Evolutionary conservation across 2,329 filamentous ascomycete genomes (phyloP).

Genomic region (Colletotrichum horii): DNA sequence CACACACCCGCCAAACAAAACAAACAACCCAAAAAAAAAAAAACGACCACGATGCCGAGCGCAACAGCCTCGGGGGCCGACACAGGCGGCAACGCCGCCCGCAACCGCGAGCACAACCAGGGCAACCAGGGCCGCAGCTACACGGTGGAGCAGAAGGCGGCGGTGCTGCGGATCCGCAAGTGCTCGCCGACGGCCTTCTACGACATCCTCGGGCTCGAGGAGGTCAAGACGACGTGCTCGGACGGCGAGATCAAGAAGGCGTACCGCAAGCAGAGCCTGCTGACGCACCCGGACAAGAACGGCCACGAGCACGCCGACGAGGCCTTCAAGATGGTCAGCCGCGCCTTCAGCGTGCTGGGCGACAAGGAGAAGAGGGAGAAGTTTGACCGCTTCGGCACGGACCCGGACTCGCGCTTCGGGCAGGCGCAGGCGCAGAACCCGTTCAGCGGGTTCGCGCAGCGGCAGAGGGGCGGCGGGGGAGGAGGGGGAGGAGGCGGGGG

Average conservation of each 20-base stretch:
- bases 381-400: conserved; percentile 87
- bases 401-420: conserved; percentile 88
- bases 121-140: conserved; percentile 78
- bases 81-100: conserved; percentile 46
- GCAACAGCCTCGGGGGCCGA: conserved; percentile 62
- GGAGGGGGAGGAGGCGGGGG: conserved; percentile 51
- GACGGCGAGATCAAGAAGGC: conserved; percentile 96
- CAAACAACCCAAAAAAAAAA: background rate
- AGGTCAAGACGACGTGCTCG: conserved; percentile 66
- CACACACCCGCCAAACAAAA: background rate
- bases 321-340: conserved; percentile 97
- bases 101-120: conserved; percentile 73
- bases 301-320: conserved; percentile 94
- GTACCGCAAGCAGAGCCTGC: conserved; percentile 89
- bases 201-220: conserved; percentile 83
- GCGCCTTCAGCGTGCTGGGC: conserved; percentile 90
- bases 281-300: conserved; percentile 99
- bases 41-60: conserved; percentile 43
- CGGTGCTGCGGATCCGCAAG: conserved; percentile 85
- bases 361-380: conserved; percentile 92
- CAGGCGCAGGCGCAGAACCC: conserved; percentile 65
- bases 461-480: conserved; percentile 41
- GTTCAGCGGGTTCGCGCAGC: conserved; percentile 64
- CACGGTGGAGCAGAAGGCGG: conserved; percentile 89
- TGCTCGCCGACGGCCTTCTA: conserved; percentile 91